Evolutionary conservation across 768 basidiomycete species (phyloP).

Genomic region (Pleurotus cornucopiae): DNA sequence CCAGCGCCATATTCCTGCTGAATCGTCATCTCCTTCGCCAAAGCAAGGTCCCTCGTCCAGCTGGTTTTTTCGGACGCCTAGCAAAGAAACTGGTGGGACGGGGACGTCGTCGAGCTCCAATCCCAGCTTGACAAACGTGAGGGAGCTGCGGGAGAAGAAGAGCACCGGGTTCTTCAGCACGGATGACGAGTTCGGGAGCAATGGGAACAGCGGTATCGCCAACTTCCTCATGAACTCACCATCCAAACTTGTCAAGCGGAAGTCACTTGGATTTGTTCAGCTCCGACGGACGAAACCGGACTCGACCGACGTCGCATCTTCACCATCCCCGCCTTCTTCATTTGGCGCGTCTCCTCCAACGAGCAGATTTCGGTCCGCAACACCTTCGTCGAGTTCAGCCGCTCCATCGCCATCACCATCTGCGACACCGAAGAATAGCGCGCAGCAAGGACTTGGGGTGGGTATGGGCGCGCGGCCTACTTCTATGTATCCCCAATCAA

Average conservation of each 20-base stretch:
- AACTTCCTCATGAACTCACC: neutral
- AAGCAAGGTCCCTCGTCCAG: slow-evolving; percentile 9
- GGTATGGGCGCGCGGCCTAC: slow-evolving; percentile 8
- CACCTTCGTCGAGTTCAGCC: neutral
- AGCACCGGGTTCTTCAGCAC: neutral
- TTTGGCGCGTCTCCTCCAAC: neutral
- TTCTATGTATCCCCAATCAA: slow-evolving; percentile 9
- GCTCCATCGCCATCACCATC: neutral
- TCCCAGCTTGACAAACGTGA: neutral
- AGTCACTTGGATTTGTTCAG: slow-evolving; percentile 10
- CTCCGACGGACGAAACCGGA: slow-evolving; percentile 9
- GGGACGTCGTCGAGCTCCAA: slow-evolving; percentile 5
- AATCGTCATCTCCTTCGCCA: neutral
- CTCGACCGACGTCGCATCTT: slow-evolving; percentile 10
- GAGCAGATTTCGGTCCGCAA: neutral
- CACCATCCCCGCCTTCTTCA: neutral
- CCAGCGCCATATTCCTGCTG: slow-evolving; percentile 7
- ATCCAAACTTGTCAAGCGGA: slow-evolving; percentile 9
- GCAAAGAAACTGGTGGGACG: slow-evolving; percentile 11
- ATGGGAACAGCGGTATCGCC: neutral
- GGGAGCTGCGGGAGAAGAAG: slow-evolving; percentile 5
- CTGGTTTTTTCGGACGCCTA: slow-evolving; percentile 31
- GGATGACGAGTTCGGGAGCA: neutral
- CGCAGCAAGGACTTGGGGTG: slow-evolving; percentile 7
- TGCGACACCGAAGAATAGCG: slow-evolving; percentile 6